phyloP scores from a whole-genome alignment of 225 moss, liverwort and hornwort genomes.

The Physcomitrium patens region DNA sequence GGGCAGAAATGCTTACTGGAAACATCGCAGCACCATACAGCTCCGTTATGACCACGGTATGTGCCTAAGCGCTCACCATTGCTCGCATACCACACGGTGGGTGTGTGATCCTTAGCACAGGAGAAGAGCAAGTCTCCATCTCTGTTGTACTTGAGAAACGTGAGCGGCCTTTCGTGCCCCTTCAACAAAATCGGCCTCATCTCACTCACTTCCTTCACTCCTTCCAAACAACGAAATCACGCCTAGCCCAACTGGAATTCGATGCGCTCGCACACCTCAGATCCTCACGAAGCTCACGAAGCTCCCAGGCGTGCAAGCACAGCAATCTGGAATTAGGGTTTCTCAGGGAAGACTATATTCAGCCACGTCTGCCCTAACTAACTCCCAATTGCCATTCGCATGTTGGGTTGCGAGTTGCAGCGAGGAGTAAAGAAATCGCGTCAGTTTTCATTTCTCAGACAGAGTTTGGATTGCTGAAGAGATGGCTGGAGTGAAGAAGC shows the following conservation, averaged over 20 bases:
- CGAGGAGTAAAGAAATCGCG: neutral
- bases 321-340: conserved; percentile 19
- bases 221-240: neutral
- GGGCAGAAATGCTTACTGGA: conserved; percentile 33
- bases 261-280: neutral
- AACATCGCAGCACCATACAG: conserved; percentile 82
- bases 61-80: conserved; percentile 76
- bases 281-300: neutral
- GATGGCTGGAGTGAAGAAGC: conserved; percentile 21
- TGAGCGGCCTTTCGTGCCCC: conserved; percentile 77
- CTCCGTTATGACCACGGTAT: conserved; percentile 77
- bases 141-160: conserved; percentile 74
- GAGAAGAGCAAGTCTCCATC: conserved; percentile 80
- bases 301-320: no score
- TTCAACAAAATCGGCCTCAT: conserved; percentile 87
- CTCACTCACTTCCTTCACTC: neutral
- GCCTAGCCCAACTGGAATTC: neutral
- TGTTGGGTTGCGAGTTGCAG: neutral
- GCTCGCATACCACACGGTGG: conserved; percentile 77
- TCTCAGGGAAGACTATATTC: neutral
- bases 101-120: conserved; percentile 82
- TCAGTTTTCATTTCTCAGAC: neutral
- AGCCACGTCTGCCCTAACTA: neutral
- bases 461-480: neutral
- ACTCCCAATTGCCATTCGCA: neutral